Base-by-base conservation (phyloP, 768 basidiomycete species). In the Boletus eberwhitei region DNA sequence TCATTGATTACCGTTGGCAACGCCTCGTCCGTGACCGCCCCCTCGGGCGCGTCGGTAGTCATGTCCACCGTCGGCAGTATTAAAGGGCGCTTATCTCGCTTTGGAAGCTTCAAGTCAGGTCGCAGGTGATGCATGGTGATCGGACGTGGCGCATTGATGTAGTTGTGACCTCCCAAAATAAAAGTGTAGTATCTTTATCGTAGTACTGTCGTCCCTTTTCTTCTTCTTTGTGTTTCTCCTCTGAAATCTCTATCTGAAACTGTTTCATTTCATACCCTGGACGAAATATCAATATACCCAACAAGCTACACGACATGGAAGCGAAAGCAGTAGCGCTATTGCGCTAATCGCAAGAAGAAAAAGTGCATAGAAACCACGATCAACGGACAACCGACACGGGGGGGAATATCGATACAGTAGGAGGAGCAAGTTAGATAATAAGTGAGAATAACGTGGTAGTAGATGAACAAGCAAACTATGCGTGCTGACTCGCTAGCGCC, bases 1-100 rank as follows among this genome's bases (percentile, higher is more conserved):
- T 92, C 90, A 11, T 79, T 88, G 67, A 83, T 90, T 51, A 88
- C 89, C 55, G 84, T 88, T 13, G 84, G 79, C 8, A 83, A 83
- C 53, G 76, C 74, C 6, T 61, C 64, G 4, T 71, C 72, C 8
- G 62, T 64, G 40, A 60, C 58, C 5, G 61, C 54, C 61, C 77
- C 63, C 11, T 72, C 85, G 5, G 80, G 79, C 3, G 79, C 80
- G 13, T 88, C 87, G 12, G 75, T 83, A 14, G 78, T 81, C 55
- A 77, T 79, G 19, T 87, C 88, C 3, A 83, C 83, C 39, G 77
- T 86, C 57, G 84, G 86, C 13, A 79, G 79, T 47, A 84, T 90
- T 45, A 86, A 82, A 65, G 88, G 84, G 1, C 83, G 89, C 13
- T 82, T 90, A 62, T 88, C 87, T 37, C 81, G 86, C 43, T 85